A percentile compares a stretch with the other conserved stretches of the same genome.
Conservation (phyloP, 2,329 filamentous ascomycete genomes). For the Phaeosphaeria sp. region DNA sequence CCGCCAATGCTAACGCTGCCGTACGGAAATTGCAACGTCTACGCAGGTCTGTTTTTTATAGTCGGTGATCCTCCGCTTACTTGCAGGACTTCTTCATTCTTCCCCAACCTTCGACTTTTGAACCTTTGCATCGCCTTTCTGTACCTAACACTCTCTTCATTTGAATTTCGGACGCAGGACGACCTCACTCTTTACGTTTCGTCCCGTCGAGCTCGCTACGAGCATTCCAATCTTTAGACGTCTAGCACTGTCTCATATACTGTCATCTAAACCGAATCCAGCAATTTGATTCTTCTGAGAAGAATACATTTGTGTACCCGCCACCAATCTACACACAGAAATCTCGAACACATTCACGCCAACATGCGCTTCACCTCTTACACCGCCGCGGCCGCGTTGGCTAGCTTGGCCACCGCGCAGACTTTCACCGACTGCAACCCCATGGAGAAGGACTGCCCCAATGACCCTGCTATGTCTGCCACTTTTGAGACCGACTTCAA, state of each 20-base stretch:
- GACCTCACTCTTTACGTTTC: conserved; percentile 34
- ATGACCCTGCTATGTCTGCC: conserved; percentile 51
- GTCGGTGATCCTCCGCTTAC: conserved; percentile 23
- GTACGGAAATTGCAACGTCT: conserved; percentile 35
- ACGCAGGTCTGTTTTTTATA: conserved; percentile 38
- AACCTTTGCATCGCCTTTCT: conserved; percentile 23
- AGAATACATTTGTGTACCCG: conserved; percentile 26
- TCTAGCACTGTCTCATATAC: conserved; percentile 18
- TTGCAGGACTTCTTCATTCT: conserved; percentile 27
- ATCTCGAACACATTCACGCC: conserved; percentile 1
- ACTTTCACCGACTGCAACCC: conserved; percentile 56
- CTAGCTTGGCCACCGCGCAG: conserved; percentile 47
- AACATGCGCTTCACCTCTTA: conserved; percentile 41
- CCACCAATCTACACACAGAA: neutral
- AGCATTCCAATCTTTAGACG: conserved; percentile 37
- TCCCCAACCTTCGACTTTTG: conserved; percentile 32
- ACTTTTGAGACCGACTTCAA: conserved; percentile 54
- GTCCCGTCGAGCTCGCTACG: conserved; percentile 28
- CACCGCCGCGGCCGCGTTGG: conserved; percentile 38
- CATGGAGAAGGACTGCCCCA: conserved; percentile 52
- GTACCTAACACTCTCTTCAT: conserved; percentile 31
- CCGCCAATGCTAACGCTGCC: conserved; percentile 20
- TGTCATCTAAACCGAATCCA: conserved; percentile 16
- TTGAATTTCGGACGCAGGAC: conserved; percentile 37
- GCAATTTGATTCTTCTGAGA: conserved; percentile 36